Conservation (phyloP, 805 yeast species). For the Saccharomycopsis oosterbeekiorum region DNA sequence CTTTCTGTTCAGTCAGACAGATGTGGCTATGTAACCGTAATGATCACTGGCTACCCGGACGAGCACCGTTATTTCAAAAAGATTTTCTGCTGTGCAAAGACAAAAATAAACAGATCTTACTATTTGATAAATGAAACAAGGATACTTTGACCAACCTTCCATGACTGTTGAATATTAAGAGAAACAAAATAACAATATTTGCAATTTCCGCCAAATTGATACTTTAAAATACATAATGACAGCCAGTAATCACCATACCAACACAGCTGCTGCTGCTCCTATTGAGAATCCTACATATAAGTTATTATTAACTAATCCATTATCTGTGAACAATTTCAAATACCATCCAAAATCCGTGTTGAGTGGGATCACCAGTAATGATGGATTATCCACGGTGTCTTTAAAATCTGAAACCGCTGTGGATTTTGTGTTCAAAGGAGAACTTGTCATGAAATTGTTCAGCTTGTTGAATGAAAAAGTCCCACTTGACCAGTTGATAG, state of each 20-base stretch:
- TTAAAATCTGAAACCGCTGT: conserved; percentile 13
- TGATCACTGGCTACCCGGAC: too few relatives aligned
- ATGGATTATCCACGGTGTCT: conserved; percentile 14
- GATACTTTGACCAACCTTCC: too few relatives aligned
- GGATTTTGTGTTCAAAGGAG: conserved; percentile 14
- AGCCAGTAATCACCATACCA: background rate
- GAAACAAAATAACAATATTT: background rate
- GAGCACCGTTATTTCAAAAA: too few relatives aligned
- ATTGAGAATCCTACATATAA: background rate
- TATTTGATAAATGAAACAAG: too few relatives aligned
- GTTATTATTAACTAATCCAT: background rate
- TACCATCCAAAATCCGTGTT: conserved; percentile 17
- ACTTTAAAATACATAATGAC: background rate
- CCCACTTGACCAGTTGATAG: conserved; percentile 2
- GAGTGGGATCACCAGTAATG: conserved; percentile 11
- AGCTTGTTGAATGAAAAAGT: conserved; percentile 8
- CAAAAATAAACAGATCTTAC: too few relatives aligned
- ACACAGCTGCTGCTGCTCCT: background rate
- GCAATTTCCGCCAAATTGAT: background rate
- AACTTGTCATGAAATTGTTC: conserved; percentile 13
- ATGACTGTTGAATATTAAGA: background rate
- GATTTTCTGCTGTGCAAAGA: too few relatives aligned
- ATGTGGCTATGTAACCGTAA: too few relatives aligned
- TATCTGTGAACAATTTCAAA: conserved; percentile 4
- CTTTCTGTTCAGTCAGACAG: too few relatives aligned